These are phyloP conservation scores for Agaricales sp. DNA, from an alignment of 1,284 basidiomycete species.

Conservation along the genomic window DNA sequence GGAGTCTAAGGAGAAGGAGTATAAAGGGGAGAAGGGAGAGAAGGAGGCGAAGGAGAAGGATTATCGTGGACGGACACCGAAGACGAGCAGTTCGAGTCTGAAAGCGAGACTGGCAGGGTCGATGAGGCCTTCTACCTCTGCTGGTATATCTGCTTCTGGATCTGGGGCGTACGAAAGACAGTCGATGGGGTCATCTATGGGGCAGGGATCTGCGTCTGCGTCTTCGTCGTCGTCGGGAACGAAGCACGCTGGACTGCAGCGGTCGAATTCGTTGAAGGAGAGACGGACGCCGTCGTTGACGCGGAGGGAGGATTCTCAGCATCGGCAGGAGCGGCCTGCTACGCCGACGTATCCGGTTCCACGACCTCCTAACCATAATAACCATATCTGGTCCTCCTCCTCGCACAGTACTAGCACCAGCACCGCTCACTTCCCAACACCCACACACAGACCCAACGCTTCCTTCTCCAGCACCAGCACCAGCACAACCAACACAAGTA, in stretches of 20 bases:
- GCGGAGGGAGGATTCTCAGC: not conserved
- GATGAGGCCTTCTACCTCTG: conserved; percentile 20
- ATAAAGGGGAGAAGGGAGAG: conserved; percentile 9
- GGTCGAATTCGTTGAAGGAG: not conserved
- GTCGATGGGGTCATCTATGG: too few relatives aligned
- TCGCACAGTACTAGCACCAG: too few relatives aligned
- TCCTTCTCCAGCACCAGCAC: conserved; percentile 11
- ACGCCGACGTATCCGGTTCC: not conserved
- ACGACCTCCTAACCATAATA: too few relatives aligned
- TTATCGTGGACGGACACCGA: conserved; percentile 13
- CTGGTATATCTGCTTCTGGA: not conserved
- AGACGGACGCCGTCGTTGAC: too few relatives aligned
- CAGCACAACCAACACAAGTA: conserved; percentile 8
- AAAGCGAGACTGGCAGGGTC: conserved; percentile 35
- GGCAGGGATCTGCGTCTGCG: not conserved
- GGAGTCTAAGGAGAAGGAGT: conserved; percentile 7
- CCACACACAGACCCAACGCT: conserved; percentile 3
- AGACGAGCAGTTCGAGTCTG: conserved; percentile 29
- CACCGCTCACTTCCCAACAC: too few relatives aligned
- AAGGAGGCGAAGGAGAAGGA: conserved; percentile 10
- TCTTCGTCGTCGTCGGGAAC: not conserved
- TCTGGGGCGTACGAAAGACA: not conserved
- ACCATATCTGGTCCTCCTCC: too few relatives aligned
- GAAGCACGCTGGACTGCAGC: not conserved
- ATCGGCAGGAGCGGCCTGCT: not conserved